Base-by-base conservation (phyloP, 805 yeast species). In the Lipomyces mesembrius region DNA sequence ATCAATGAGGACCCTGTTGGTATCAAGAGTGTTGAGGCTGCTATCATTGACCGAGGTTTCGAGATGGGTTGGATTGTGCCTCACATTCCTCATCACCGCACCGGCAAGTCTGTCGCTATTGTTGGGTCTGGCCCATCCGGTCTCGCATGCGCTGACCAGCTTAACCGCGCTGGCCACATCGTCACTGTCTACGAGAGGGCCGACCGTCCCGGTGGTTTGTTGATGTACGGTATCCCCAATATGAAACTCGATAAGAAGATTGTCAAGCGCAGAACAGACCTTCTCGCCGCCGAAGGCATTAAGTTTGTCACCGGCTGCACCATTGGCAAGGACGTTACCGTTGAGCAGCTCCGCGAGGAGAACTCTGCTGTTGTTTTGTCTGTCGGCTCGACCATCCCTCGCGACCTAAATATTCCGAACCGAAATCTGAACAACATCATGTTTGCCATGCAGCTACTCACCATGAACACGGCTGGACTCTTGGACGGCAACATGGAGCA, bases 211-310 rank as follows among this genome's bases (percentile, higher is more conserved):
- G 99, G 99, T 83, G 99, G 99, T 65, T 84, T 94, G 77, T 80
- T 94, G 81, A 95, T 95, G 98, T 94, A 94, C 79, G 99, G 99
- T 86, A 94, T 94, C 80, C 99, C 99, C 74, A 94, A 94, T 84
- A 94, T 94, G 99, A 94, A 94, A 83, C 84, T 94, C 74, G 99
- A 94, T 80, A 94, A 94, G 84, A 83, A 88, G 29, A 86, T 95
- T 77, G 97, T 94, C 67, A 90, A 92, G 82, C 88, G 98, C 77
- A 92, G 98, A 83, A 85, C 95, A 65, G 96, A 94, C 77, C 83
- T 95, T 77, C 82, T 94, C 84, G 90, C 84, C 37, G 97, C 91
- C 57, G 97, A 94, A 79, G 99, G 99, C 62, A 83, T 94, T 74
- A 84, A 85, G 32, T 92, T 94, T 75, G 83, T 89, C 56, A 86